phyloP scores from a whole-genome alignment of 257 asterid genomes.

The Hygrophila difformis region DNA sequence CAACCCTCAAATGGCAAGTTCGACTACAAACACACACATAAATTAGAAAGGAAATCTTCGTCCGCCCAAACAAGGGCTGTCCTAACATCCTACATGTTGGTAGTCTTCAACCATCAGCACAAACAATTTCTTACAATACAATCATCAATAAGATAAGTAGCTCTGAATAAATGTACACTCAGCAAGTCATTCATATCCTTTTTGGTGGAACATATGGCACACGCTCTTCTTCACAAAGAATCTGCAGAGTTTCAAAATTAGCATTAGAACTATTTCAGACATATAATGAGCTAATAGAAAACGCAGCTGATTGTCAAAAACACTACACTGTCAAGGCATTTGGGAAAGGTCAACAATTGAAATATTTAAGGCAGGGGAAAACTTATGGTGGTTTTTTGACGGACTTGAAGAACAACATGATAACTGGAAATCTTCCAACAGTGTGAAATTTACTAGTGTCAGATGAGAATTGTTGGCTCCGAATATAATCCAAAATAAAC shows the following conservation, averaged over 20 bases:
- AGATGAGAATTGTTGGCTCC: background rate
- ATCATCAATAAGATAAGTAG: no score
- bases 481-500: background rate
- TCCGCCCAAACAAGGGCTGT: no score
- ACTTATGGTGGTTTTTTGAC: background rate
- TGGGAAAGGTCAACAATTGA: background rate
- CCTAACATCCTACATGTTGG: no score
- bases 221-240: conserved; percentile 62
- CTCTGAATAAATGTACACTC: no score
- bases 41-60: no score
- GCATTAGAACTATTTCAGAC: background rate
- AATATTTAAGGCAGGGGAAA: background rate
- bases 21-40: no score
- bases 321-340: background rate
- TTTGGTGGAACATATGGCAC: conserved; percentile 70
- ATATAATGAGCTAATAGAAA: background rate
- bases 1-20: no score
- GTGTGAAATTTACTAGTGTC: no score
- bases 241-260: conserved; percentile 32
- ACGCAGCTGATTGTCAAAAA: background rate
- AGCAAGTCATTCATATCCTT: conserved; percentile 48
- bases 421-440: no score
- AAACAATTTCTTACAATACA: no score
- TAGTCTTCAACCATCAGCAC: no score
- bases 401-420: no score